These are phyloP conservation scores for Thielaviopsis musarum DNA, from an alignment of 2,329 filamentous ascomycete species.

Conservation along the genomic window DNA sequence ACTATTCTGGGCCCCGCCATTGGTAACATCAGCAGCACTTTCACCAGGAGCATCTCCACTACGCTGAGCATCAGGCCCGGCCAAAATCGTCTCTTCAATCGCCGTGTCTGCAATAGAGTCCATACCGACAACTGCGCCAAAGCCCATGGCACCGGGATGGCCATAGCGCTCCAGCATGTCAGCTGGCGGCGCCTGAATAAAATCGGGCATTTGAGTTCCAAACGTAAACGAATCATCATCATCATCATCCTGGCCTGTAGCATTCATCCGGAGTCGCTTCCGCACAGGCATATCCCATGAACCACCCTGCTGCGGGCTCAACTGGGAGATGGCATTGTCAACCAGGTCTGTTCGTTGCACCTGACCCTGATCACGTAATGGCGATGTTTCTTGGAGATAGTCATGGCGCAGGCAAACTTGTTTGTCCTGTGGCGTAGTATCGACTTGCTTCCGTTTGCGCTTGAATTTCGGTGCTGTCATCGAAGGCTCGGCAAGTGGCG, in stretches of 20 bases:
- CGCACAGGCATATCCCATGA: not conserved
- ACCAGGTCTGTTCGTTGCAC: too few relatives aligned
- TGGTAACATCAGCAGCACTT: not conserved
- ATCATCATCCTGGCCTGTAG: not conserved
- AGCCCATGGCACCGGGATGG: not conserved
- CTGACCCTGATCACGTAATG: too few relatives aligned
- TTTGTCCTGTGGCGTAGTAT: not conserved
- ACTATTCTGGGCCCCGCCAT: not conserved
- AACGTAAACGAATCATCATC: not conserved
- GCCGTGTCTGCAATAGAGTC: not conserved
- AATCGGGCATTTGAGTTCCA: not conserved
- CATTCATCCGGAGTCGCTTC: too few relatives aligned
- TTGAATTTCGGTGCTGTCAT: not conserved
- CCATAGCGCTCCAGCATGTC: not conserved
- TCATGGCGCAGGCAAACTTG: not conserved
- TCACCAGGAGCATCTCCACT: not conserved
- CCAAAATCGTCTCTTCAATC: constrained; percentile 7
- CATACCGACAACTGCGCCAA: not conserved
- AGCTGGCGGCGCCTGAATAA: not conserved
- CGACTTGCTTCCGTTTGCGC: not conserved
- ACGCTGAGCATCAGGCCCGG: not conserved
- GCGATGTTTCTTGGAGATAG: not conserved
- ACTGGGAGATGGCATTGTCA: not conserved
- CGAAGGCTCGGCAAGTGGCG: constrained; percentile 8
- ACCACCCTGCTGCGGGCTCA: not conserved